phyloP scores from a whole-genome alignment of 768 basidiomycete species.

The Auricularia sp. region DNA sequence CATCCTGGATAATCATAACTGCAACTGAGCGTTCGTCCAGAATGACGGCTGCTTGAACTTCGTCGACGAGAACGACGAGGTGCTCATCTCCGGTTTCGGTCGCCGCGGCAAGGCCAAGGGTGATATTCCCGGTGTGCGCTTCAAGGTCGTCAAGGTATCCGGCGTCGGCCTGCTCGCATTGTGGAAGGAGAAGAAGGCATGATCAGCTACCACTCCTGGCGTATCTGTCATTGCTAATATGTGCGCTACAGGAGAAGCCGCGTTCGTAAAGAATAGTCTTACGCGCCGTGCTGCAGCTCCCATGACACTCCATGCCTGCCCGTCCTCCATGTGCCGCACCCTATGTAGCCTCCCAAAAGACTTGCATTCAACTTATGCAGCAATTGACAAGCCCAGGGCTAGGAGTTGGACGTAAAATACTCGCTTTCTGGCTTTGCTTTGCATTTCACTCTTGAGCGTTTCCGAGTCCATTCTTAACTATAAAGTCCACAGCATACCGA shows the following conservation, averaged over 20 bases:
- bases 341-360: no score
- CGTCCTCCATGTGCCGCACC: no score
- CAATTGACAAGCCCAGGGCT: no score
- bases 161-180: slow-evolving; percentile 96
- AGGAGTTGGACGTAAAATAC: no score
- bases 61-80: slow-evolving; percentile 99
- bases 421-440: no score
- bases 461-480: no score
- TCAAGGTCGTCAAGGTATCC: slow-evolving; percentile 99
- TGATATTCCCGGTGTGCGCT: slow-evolving; percentile 99
- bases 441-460: no score
- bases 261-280: slow-evolving; percentile 33
- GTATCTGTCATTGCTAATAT: slow-evolving; percentile 1
- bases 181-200: slow-evolving; percentile 98
- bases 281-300: not conserved
- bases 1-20: not conserved
- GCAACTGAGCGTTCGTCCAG: slow-evolving; percentile 26
- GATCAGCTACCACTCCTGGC: slow-evolving; percentile 11
- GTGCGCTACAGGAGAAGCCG: slow-evolving; percentile 53
- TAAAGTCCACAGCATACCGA: no score
- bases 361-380: no score
- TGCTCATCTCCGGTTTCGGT: slow-evolving; percentile 99
- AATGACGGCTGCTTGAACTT: slow-evolving; percentile 97
- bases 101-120: slow-evolving; percentile 99
- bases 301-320: no score